Conservation (phyloP, 805 yeast species). For the Cyberlindnera americana region DNA sequence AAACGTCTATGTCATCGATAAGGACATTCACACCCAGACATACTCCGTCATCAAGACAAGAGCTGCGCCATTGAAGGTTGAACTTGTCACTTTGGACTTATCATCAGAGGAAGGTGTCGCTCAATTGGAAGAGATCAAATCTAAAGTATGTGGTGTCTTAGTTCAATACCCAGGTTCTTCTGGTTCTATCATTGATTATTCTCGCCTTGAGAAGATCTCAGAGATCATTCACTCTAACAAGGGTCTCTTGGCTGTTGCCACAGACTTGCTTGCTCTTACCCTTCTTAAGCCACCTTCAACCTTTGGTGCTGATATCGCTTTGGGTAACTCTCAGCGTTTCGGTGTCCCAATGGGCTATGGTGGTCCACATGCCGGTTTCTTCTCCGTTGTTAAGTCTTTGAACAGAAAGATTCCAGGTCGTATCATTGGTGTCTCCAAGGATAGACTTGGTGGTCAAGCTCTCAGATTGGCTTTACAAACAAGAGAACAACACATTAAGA, state of each 20-base stretch:
- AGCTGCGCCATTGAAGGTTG: conserved; percentile 69
- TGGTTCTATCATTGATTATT: conserved; percentile 56
- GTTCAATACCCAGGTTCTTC: conserved; percentile 90
- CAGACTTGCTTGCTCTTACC: conserved; percentile 88
- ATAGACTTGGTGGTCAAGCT: conserved; percentile 86
- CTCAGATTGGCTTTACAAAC: conserved; percentile 93
- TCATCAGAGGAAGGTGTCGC: conserved; percentile 39
- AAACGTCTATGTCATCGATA: conserved; percentile 65
- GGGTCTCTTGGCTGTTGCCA: conserved; percentile 80
- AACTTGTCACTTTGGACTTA: conserved; percentile 56
- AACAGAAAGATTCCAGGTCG: conserved; percentile 97
- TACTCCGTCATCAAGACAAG: conserved; percentile 73
- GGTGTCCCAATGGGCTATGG: conserved; percentile 99
- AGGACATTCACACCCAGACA: conserved; percentile 81
- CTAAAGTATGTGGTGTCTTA: conserved; percentile 69
- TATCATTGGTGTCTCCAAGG: conserved; percentile 89
- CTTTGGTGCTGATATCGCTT: conserved; percentile 88
- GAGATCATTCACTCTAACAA: conserved; percentile 65
- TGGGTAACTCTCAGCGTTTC: conserved; percentile 92
- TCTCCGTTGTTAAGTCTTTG: conserved; percentile 75
- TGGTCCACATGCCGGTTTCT: conserved; percentile 98
- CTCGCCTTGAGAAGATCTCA: conserved; percentile 52
- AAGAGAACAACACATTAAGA: conserved; percentile 95
- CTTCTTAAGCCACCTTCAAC: conserved; percentile 77
- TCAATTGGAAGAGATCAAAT: conserved; percentile 31